Base-by-base conservation (phyloP, 1,139 yeast species). In the Candida glucosophila region DNA sequence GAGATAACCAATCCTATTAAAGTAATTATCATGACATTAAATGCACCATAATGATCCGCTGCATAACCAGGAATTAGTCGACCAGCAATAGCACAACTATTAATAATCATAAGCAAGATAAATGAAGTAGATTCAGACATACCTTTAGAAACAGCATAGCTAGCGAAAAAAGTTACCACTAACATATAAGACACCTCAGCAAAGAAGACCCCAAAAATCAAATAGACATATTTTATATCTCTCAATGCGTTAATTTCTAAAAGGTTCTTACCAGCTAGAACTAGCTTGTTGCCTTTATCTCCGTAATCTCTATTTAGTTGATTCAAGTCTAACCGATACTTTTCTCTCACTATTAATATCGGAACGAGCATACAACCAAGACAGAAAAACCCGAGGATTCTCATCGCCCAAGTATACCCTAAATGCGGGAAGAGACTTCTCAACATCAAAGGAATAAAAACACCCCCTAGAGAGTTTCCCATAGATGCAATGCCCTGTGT, bases 71-170 rank as follows among this genome's bases (percentile, higher is more conserved):
- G 77, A 5, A 73, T 37, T 29, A 64, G 62, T 32, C 85, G 52
- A 2, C 83, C 85, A 3, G 65, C 35, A 11, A 74, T 58, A 5
- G 83, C 82, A 2, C 70, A 55, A 1, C 74, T 77, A 47, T 75
- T 77, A 38, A 65, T 57, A 6, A 71, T 57, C 0, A 82, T 73
- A 19, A 75, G 55, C 17, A 76, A 47, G 9, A 70, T 39, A 38
- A 70, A 68, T 0, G 80, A 57, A 5, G 58, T 47, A n/a, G 72
- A 58, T 35, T 68, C 69, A 5, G 69, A 49, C 41, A 63, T 59
- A 0, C 81, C 81, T 29, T 60, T 61, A 9, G 65, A 58, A 12
- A 70, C 47, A 0, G 75, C 73, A 43, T 70, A 74, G 2, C 77
- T 66, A 0, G 77, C 66, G 29, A 68, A 58, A 39, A 71, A 75